phyloP scores from a whole-genome alignment of 1,284 basidiomycete genomes.

The Clitocybe nebularis region DNA sequence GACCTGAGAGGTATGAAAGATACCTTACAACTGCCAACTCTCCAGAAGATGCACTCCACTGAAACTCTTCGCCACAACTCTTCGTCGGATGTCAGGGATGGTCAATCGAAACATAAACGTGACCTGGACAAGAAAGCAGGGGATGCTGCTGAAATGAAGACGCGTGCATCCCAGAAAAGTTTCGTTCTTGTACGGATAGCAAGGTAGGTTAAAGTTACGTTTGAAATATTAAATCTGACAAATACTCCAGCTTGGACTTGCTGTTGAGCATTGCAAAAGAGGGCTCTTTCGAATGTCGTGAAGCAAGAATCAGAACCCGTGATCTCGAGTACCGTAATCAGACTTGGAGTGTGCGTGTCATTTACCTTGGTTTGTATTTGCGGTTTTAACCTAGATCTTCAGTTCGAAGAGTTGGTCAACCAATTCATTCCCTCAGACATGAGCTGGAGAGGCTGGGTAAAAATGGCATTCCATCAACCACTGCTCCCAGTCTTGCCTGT shows the following conservation, averaged over 20 bases:
- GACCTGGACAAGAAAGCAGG: slow-evolving; percentile 20
- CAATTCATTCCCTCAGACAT: slow-evolving; percentile 75
- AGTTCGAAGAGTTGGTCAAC: slow-evolving; percentile 82
- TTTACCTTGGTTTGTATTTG: neutral
- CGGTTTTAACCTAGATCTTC: slow-evolving; percentile 8
- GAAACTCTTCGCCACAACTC: slow-evolving; percentile 22
- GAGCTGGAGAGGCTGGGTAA: slow-evolving; percentile 78
- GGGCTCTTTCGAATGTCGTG: slow-evolving; percentile 68
- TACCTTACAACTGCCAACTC: slow-evolving; percentile 20
- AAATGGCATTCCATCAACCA: slow-evolving; percentile 76
- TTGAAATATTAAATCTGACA: too few relatives aligned
- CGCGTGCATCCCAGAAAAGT: slow-evolving; percentile 73
- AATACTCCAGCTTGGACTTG: slow-evolving; percentile 51
- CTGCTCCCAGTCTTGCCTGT: slow-evolving; percentile 70
- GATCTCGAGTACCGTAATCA: slow-evolving; percentile 83
- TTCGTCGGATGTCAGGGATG: slow-evolving; percentile 11
- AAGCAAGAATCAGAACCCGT: slow-evolving; percentile 69
- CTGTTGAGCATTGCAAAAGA: slow-evolving; percentile 69
- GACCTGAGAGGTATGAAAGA: slow-evolving; percentile 48
- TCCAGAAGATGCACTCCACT: slow-evolving; percentile 32
- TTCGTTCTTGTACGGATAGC: slow-evolving; percentile 82
- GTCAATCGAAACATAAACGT: slow-evolving; percentile 19
- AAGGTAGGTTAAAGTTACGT: slow-evolving; percentile 46
- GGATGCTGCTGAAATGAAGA: slow-evolving; percentile 76
- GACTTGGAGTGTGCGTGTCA: slow-evolving; percentile 72